phyloP scores from a whole-genome alignment of 1,284 basidiomycete species.

The Amylostereum areolatum region DNA sequence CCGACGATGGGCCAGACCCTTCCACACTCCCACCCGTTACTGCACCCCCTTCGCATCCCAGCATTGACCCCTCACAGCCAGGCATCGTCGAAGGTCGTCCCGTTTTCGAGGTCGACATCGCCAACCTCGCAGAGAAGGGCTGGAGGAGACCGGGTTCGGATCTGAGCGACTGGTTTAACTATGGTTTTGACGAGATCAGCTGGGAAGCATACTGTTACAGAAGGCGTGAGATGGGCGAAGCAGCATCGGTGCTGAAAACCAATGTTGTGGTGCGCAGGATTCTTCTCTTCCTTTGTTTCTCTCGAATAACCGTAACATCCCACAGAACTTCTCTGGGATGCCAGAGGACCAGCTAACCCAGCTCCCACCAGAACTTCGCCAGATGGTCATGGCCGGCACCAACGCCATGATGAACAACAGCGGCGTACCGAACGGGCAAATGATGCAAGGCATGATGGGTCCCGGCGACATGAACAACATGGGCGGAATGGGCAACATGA shows the following conservation, averaged over 20 bases:
- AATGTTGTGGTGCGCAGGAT: conserved; percentile 62
- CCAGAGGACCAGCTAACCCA: conserved; percentile 71
- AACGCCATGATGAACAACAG: conserved; percentile 67
- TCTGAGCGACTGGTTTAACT: conserved; percentile 98
- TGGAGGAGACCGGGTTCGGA: conserved; percentile 94
- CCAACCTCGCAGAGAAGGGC: conserved; percentile 78
- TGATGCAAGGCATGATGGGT: conserved; percentile 47
- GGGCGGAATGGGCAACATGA: conserved; percentile 39
- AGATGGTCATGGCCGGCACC: conserved; percentile 77
- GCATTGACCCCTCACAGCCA: conserved; percentile 62
- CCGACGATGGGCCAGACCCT: conserved; percentile 54
- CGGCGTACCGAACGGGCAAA: conserved; percentile 27
- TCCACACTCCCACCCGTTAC: conserved; percentile 54
- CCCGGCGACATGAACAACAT: conserved; percentile 30
- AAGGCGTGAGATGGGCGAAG: conserved; percentile 74
- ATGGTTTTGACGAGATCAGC: conserved; percentile 95
- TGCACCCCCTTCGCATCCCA: conserved; percentile 70
- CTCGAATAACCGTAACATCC: neutral
- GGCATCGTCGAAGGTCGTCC: conserved; percentile 75
- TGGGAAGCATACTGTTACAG: conserved; percentile 92
- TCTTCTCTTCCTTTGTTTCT: neutral
- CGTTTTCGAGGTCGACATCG: conserved; percentile 86
- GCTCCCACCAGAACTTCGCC: conserved; percentile 71
- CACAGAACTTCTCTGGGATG: conserved; percentile 74
- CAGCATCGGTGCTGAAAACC: conserved; percentile 70